Percentiles rank a stretch among this genome's conserved stretches.
phyloP scores from a whole-genome alignment of 345 rosid genomes.

The Murraya paniculata region DNA sequence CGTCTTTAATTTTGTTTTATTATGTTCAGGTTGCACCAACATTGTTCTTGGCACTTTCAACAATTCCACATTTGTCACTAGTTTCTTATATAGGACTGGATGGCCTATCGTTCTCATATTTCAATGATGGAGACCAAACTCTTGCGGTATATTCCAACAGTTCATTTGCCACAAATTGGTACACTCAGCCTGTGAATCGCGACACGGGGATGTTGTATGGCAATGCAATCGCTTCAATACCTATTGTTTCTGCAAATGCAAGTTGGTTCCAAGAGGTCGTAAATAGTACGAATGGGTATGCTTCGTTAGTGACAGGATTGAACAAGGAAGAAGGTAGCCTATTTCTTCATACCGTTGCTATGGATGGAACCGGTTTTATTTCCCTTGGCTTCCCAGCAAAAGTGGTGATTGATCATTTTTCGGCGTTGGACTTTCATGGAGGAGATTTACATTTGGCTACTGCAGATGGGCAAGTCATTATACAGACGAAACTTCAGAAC shows the following conservation, averaged over 20 bases:
- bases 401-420: slow-evolving; percentile 21
- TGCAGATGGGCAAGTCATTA: slow-evolving; percentile 23
- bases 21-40: slow-evolving; percentile 37
- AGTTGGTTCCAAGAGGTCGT: slow-evolving; percentile 30
- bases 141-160: slow-evolving; percentile 32
- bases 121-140: slow-evolving; percentile 14
- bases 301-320: slow-evolving; percentile 25
- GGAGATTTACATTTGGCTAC: slow-evolving; percentile 33
- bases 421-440: slow-evolving; percentile 31
- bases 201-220: slow-evolving; percentile 36
- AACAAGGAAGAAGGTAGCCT: slow-evolving; percentile 19
- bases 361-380: slow-evolving; percentile 35
- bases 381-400: slow-evolving; percentile 33
- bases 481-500: slow-evolving; percentile 18
- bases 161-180: slow-evolving; percentile 27
- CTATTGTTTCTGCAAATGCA: slow-evolving; percentile 13
- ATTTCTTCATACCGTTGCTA: slow-evolving; percentile 22
- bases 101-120: slow-evolving; percentile 34
- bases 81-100: slow-evolving; percentile 32
- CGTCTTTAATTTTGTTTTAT: background rate
- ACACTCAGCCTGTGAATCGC: slow-evolving; percentile 31
- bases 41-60: slow-evolving; percentile 34
- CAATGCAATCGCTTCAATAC: slow-evolving; percentile 18
- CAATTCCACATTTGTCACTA: slow-evolving; percentile 26
- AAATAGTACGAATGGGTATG: slow-evolving; percentile 20